phyloP scores from a whole-genome alignment of 805 yeast genomes.

The Zygoascus bituminiphila region DNA sequence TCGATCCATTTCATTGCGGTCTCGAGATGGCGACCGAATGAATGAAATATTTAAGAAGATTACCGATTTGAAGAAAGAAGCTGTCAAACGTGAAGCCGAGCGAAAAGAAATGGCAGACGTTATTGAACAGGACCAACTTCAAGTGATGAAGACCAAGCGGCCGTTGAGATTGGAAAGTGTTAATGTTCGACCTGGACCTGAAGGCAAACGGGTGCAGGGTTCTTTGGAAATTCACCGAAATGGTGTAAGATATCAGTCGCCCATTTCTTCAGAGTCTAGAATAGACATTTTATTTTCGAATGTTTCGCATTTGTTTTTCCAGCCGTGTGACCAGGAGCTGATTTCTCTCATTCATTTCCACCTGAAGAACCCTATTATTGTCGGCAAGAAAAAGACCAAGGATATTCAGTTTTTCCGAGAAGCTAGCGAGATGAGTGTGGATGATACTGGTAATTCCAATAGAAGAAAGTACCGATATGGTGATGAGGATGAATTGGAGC shows the following conservation, averaged over 20 bases:
- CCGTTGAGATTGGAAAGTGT: slow-evolving; percentile 82
- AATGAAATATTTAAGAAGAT: slow-evolving; percentile 82
- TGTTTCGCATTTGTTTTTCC: slow-evolving; percentile 89
- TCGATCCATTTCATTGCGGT: slow-evolving; percentile 78
- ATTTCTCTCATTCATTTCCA: slow-evolving; percentile 89
- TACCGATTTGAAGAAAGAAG: slow-evolving; percentile 84
- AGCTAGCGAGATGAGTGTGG: slow-evolving; percentile 92
- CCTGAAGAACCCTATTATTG: slow-evolving; percentile 84
- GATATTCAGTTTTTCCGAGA: slow-evolving; percentile 96
- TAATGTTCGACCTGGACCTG: slow-evolving; percentile 91
- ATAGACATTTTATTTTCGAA: slow-evolving; percentile 85
- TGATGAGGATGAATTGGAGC: slow-evolving; percentile 96
- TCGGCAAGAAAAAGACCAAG: slow-evolving; percentile 90
- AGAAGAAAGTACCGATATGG: slow-evolving; percentile 63
- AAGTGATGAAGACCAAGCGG: slow-evolving; percentile 76
- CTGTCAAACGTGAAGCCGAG: slow-evolving; percentile 84
- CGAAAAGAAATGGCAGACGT: slow-evolving; percentile 89
- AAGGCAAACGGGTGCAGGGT: slow-evolving; percentile 92
- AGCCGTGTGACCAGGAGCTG: slow-evolving; percentile 91
- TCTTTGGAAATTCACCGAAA: slow-evolving; percentile 86
- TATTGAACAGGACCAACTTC: slow-evolving; percentile 79
- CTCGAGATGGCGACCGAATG: slow-evolving; percentile 87
- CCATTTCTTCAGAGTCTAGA: slow-evolving; percentile 73
- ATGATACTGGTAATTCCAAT: slow-evolving; percentile 90
- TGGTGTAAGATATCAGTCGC: slow-evolving; percentile 89